These are phyloP conservation scores for Gliomastix tumulicola DNA, from an alignment of 2,329 filamentous ascomycete species.

Conservation along the genomic window DNA sequence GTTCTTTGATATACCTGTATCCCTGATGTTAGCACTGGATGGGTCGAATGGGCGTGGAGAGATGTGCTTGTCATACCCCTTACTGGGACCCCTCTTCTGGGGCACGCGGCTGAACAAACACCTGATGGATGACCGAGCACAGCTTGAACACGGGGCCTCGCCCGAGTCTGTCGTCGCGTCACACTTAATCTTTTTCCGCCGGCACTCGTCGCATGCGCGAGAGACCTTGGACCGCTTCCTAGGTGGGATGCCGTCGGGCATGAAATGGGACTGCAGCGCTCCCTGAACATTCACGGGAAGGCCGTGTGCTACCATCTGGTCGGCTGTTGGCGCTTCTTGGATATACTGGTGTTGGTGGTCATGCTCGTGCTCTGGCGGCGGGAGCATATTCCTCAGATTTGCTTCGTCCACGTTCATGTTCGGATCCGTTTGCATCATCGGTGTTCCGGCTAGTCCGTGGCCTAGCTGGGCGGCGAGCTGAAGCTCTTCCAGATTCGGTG, in stretches of 20 bases:
- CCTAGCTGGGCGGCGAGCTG: slow-evolving; percentile 52
- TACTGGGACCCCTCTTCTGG: slow-evolving; percentile 83
- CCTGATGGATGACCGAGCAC: slow-evolving; percentile 64
- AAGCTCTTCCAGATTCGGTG: slow-evolving; percentile 46
- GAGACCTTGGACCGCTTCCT: slow-evolving; percentile 82
- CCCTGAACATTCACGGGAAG: slow-evolving; percentile 27
- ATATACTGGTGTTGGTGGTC: slow-evolving; percentile 20
- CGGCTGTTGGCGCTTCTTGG: slow-evolving; percentile 25
- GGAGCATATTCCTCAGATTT: slow-evolving; percentile 28
- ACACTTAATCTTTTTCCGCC: slow-evolving; percentile 85
- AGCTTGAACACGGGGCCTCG: slow-evolving; percentile 73
- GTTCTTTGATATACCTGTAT: slow-evolving; percentile 80
- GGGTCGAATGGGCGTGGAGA: too few relatives aligned
- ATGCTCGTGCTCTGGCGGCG: slow-evolving; percentile 5
- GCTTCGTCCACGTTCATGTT: slow-evolving; percentile 35
- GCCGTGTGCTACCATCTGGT: slow-evolving; percentile 25
- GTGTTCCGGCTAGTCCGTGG: slow-evolving; percentile 40
- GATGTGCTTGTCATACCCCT: slow-evolving; percentile 59
- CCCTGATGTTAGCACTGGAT: too few relatives aligned
- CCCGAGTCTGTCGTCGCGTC: slow-evolving; percentile 71
- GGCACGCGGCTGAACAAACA: slow-evolving; percentile 84
- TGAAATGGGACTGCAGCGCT: slow-evolving; percentile 26
- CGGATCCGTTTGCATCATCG: slow-evolving; percentile 37
- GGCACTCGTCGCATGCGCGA: slow-evolving; percentile 81
- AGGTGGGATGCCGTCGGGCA: slow-evolving; percentile 55